Percentiles rank a stretch among this genome's conserved stretches.
Evolutionary conservation across 768 basidiomycete species (phyloP).

Genomic region (Russula compacta): DNA sequence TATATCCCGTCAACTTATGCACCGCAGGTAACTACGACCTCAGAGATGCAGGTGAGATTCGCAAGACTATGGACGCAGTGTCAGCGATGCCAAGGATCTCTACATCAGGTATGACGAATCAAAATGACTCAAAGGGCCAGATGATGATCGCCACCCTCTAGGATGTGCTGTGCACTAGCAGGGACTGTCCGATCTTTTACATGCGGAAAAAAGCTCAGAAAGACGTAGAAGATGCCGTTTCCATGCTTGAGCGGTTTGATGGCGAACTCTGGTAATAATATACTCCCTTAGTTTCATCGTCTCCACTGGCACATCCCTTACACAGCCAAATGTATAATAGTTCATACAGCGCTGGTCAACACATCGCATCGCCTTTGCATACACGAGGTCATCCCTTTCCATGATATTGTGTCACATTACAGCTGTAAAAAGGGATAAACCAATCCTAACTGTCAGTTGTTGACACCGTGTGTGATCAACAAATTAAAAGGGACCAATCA

Average conservation of each 20-base stretch:
- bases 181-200: constrained; percentile 98
- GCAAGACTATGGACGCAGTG: constrained; percentile 98
- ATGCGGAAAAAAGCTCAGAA: constrained; percentile 98
- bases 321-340: constrained; percentile 14
- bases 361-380: neutral
- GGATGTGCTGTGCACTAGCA: constrained; percentile 95
- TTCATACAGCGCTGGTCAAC: constrained; percentile 12
- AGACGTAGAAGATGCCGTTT: constrained; percentile 82
- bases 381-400: neutral
- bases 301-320: neutral
- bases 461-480: neutral
- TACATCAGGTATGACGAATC: constrained; percentile 63
- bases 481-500: neutral
- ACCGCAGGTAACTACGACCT: constrained; percentile 42
- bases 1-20: neutral
- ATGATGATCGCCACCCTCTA: constrained; percentile 26
- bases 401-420: neutral
- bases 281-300: neutral
- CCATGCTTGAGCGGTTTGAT: constrained; percentile 79
- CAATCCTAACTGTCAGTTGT: neutral
- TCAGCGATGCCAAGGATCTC: constrained; percentile 95
- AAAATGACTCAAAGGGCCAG: constrained; percentile 14
- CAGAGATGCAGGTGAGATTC: constrained; percentile 81
- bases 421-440: too few species aligned
- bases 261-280: constrained; percentile 51